Evolutionary conservation across 1,284 basidiomycete genomes (phyloP), one percentile per base, ranked within the genome.

Genomic region (Athelia sp.): DNA sequence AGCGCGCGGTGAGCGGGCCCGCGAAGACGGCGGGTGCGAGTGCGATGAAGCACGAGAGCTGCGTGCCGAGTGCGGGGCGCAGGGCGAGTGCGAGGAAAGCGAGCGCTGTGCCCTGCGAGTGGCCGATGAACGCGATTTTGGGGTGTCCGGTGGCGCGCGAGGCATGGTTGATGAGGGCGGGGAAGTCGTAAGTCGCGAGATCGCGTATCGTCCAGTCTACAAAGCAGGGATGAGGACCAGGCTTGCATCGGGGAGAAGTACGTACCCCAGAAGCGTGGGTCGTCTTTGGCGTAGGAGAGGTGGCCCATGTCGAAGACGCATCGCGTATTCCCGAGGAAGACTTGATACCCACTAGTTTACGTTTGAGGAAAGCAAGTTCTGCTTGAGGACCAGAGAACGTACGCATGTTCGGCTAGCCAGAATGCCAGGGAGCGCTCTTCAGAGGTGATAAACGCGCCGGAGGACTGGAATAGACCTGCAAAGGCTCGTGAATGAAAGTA

Each of bases 291-390:
- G 51, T 74, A 71, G 38, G 59, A 68, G 17, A 70, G 59, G 57
- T 83, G 81, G 8, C 81, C 80, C 79, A 81, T 82, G 52, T 77
- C 74, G 56, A 81, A 82, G 1, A 82, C 74, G 21, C 76, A 78
- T 21, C 81, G 66, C 13, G 73, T 79, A 61, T 83, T 83, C 29
- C 80, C 79, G 9, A 82, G 65, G 56, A 79, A 82, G n/a, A 82
- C 78, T 55, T 81, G 76, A 58, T 81, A 82, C 18, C 68, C 69
- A 2, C 71, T 62, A 42, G n/a, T n/a, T n/a, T n/a, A n/a, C n/a
- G n/a, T n/a, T n/a, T n/a, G n/a, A 17, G 43, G 9, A n/a, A n/a
- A n/a, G n/a, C n/a, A n/a, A n/a, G n/a, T n/a, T 18, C 4, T 13
- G 26, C 26, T 4, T 29, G 26, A 29, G 13, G 4, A 29, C 6